Evolutionary conservation across 768 basidiomycete genomes (phyloP), one percentile per base, ranked within the genome.

Genomic region (Panellus pusillus): DNA sequence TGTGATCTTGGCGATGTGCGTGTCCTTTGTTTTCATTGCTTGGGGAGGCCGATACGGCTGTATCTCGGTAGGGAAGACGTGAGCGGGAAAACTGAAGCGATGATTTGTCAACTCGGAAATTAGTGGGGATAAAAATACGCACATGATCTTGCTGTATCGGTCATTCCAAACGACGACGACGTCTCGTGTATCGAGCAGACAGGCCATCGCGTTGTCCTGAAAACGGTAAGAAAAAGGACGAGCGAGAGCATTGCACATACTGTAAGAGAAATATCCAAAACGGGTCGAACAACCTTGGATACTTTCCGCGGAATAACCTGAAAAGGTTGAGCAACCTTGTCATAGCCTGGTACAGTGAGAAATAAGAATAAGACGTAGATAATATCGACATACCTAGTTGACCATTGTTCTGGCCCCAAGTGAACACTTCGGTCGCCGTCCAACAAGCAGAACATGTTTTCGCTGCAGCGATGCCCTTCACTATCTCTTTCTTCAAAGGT

Each of bases 391-490:
- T 38, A 55, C 94, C 95, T 4, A 98, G 77, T 67, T 99, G 97
- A 0, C 97, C 97, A 38, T 78, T 80, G 68, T 98, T 97, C 20
- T 87, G 91, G 0, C 97, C 97, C 94, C 94, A 98, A 0, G 92
- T 93, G 67, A 80, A 94, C 2, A 93, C 79, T 39, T 82, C 72
- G 9, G 67, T 69, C 4, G 73, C 72, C 0, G 93, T 94, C 91
- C 92, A 97, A 69, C 93, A 95, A 6, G 85, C 93, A 13, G 91
- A 93, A 14, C 93, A 87, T 18, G 80, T 84, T 65, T 91, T 88
- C 61, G 88, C 91, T 0, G 95, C 93, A 0, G 94, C 89, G 8
- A 97, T 79, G 27, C 96, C 97, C 27, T 72, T 71, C 3, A 96
- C 85, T 27, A 75, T 57, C 61, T 95, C 90, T 68, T 87, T 91